phyloP scores from a whole-genome alignment of 2,329 filamentous ascomycete genomes.

The Ophiosphaerella korrae region DNA sequence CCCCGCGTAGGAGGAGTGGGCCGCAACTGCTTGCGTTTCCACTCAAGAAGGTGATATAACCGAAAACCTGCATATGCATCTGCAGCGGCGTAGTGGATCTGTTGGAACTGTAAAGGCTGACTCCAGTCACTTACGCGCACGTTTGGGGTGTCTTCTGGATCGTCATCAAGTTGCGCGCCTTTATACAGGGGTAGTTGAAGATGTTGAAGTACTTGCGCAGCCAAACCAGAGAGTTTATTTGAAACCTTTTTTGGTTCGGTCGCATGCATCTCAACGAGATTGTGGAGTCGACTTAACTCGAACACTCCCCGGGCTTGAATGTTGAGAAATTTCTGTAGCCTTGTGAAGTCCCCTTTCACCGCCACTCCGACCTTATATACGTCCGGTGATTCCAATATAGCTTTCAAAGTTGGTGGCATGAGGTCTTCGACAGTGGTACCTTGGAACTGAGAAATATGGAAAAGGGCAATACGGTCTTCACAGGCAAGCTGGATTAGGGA shows the following conservation, averaged over 20 bases:
- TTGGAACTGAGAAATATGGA: conserved; percentile 68
- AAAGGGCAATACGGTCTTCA: conserved; percentile 75
- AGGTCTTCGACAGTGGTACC: conserved; percentile 57
- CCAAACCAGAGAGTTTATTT: conserved; percentile 66
- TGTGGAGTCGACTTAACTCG: conserved; percentile 84
- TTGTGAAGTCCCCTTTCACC: conserved; percentile 67
- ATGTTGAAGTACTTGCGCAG: conserved; percentile 71
- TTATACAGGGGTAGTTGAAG: conserved; percentile 80
- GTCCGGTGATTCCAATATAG: conserved; percentile 71
- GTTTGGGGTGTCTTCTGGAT: conserved; percentile 16
- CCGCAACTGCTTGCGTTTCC: conserved; percentile 66
- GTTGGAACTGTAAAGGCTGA: conserved; percentile 62
- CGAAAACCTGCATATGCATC: conserved; percentile 85
- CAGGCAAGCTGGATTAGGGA: conserved; percentile 85
- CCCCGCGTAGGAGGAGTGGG: conserved; percentile 74
- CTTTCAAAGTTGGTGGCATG: conserved; percentile 70
- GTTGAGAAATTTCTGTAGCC: conserved; percentile 65
- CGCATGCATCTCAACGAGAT: conserved; percentile 60
- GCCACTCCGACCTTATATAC: conserved; percentile 79
- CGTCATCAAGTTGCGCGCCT: conserved; percentile 57
- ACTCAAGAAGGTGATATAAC: conserved; percentile 73
- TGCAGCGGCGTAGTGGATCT: conserved; percentile 75
- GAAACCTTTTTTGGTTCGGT: conserved; percentile 64
- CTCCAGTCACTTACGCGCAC: conserved; percentile 81
- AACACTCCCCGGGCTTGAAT: conserved; percentile 71